Conservation (phyloP, 768 basidiomycete genomes). For the Panaeolus cyanescens region DNA sequence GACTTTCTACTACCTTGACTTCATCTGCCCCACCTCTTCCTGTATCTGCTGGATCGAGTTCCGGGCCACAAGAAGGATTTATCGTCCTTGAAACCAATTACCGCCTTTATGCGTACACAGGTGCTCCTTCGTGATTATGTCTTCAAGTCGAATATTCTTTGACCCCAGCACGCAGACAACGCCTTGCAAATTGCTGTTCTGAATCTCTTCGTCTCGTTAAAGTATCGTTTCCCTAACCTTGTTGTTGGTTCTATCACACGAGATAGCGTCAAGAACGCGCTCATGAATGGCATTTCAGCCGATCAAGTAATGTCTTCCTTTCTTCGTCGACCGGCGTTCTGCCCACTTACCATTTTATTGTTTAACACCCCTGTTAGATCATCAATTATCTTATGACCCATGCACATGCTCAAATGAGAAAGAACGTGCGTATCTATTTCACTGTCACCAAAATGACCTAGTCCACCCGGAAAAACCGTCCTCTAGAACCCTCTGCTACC, state of each 20-base stretch:
- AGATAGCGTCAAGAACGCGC: conserved; percentile 92
- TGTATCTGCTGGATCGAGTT: conserved; percentile 56
- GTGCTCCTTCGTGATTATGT: conserved; percentile 42
- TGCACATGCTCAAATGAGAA: conserved; percentile 98
- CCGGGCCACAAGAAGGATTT: conserved; percentile 78
- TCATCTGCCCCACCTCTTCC: conserved; percentile 85
- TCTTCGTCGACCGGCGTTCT: conserved; percentile 9
- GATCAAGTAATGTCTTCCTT: conserved; percentile 67
- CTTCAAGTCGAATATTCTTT: conserved; percentile 17
- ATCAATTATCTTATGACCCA: conserved; percentile 93
- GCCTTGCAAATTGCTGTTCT: conserved; percentile 95
- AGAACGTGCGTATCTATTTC: conserved; percentile 59
- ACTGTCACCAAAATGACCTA: conserved; percentile 4
- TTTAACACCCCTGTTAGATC: conserved; percentile 56
- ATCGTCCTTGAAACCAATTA: conserved; percentile 98
- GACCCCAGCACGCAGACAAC: conserved; percentile 62
- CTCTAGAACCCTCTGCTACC: conserved; percentile 87
- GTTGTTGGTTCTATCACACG: conserved; percentile 96
- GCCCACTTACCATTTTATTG: conserved; percentile 15
- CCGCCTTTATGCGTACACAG: conserved; percentile 96
- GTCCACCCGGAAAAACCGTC: conserved; percentile 13
- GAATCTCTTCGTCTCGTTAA: conserved; percentile 89
- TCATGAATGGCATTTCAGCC: conserved; percentile 93
- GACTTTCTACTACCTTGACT: conserved; percentile 91
- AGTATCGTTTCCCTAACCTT: conserved; percentile 94